phyloP scores from a whole-genome alignment of 352 stramenopile genomes.

The Blastocystis hominis region DNA sequence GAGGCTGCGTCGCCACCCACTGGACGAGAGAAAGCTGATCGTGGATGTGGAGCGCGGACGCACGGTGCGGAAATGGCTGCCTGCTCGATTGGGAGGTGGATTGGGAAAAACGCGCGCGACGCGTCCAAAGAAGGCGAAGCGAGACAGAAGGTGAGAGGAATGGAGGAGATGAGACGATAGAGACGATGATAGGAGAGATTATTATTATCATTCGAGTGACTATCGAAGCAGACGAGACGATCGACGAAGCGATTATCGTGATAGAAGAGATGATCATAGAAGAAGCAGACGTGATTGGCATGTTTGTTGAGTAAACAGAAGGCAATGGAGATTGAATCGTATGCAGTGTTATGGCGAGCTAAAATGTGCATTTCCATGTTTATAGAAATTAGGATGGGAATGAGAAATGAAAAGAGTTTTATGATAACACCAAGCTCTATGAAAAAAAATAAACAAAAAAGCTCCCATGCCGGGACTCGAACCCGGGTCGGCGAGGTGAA shows the following conservation, averaged over 20 bases:
- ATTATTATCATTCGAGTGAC: neutral
- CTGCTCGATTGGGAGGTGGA: conserved; percentile 81
- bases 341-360: too few species aligned
- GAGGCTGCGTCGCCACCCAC: conserved; percentile 77
- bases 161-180: neutral
- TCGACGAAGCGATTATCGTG: neutral
- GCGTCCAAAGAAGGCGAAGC: conserved; percentile 43
- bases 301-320: neutral
- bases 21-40: conserved; percentile 86
- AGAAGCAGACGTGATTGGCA: neutral
- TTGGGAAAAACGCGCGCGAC: conserved; percentile 73
- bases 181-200: neutral
- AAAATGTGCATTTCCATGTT: too few species aligned
- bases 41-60: conserved; percentile 92
- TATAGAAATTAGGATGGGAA: neutral
- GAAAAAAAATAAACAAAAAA: neutral
- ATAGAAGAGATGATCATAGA: neutral
- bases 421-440: neutral
- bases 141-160: neutral
- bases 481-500: conserved; percentile 46
- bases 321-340: too few species aligned
- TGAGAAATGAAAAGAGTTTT: neutral
- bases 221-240: neutral
- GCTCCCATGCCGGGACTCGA: conserved; percentile 33
- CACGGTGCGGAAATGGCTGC: conserved; percentile 89